Evolutionary conservation across 1,139 yeast species (phyloP), one percentile per base, ranked within the genome.

Genomic region (Blastobotrys arbuscula): DNA sequence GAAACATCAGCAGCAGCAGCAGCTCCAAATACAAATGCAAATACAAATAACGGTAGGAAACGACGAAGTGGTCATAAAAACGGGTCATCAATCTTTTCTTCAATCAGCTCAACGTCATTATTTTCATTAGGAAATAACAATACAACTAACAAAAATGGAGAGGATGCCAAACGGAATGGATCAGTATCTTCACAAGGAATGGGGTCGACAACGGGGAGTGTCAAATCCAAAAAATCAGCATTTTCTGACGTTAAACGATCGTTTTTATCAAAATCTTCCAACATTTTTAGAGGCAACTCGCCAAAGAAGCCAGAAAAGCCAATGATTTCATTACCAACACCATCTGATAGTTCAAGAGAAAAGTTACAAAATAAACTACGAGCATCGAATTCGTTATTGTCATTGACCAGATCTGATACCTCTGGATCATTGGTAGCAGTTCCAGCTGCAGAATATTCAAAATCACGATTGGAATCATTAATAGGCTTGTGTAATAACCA

Each of bases 301-400:
- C 35, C 26, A 30, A 28, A 28, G 36, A 21, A 38, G 28, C 41
- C 46, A 38, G 39, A 44, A 34, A 67, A 65, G 47, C 55, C 70
- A 3, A 69, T 70, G 63, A 80, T 80, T n/a, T 79, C 84, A 2
- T 62, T 77, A 50, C 85, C 84, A 0, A 71, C 75, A 2, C 81
- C 82, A 7, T 77, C 75, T 49, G 76, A 74, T 34, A 73, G 72
- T 13, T 76, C 83, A 12, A 69, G 80, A 42, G 79, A 75, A 54
- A 79, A 78, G 55, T 67, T 79, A 44, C 72, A 74, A 54, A 72
- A 72, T 52, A 79, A 77, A 56, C 64, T 80, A 44, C 71, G 73
- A 52, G 77, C 76, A 49, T 77, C 81, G 21, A 69, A 77, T 1
- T 78, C 84, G 2, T 61, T 79, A 36, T 55, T 76, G 48, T 74